phyloP scores from a whole-genome alignment of 768 basidiomycete genomes.

The Suillus decipiens region DNA sequence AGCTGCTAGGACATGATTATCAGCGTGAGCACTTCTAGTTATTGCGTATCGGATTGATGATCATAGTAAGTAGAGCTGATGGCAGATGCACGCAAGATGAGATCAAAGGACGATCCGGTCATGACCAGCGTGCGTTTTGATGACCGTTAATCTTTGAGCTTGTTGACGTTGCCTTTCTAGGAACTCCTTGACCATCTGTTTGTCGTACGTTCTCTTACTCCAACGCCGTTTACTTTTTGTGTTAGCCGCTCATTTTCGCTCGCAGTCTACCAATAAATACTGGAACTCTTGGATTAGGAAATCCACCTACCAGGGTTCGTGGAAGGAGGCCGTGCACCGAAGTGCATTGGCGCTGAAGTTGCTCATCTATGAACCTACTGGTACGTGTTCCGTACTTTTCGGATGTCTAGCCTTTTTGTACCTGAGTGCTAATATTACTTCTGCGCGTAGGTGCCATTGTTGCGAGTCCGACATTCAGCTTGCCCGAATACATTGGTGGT shows the following conservation, averaged over 20 bases:
- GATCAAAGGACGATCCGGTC: slow-evolving; percentile 67
- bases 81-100: slow-evolving; percentile 44
- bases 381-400: slow-evolving; percentile 32
- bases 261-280: slow-evolving; percentile 70
- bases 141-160: neutral
- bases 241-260: slow-evolving; percentile 11
- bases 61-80: slow-evolving; percentile 38
- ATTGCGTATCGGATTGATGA: slow-evolving; percentile 13
- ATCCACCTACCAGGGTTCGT: slow-evolving; percentile 88
- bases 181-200: slow-evolving; percentile 60
- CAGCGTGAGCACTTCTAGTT: slow-evolving; percentile 34
- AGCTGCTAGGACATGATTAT: slow-evolving; percentile 47
- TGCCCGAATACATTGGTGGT: slow-evolving; percentile 91
- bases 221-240: neutral
- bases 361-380: slow-evolving; percentile 90
- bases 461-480: slow-evolving; percentile 92
- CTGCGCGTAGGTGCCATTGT: slow-evolving; percentile 75
- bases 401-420: slow-evolving; percentile 1
- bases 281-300: slow-evolving; percentile 91
- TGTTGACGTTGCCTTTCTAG: slow-evolving; percentile 29
- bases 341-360: slow-evolving; percentile 94
- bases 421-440: neutral
- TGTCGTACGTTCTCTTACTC: slow-evolving; percentile 39
- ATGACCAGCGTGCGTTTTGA: slow-evolving; percentile 54
- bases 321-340: slow-evolving; percentile 94